Base-by-base conservation (phyloP, 108 stramenopile genomes). In the Fistulifera solaris region DNA sequence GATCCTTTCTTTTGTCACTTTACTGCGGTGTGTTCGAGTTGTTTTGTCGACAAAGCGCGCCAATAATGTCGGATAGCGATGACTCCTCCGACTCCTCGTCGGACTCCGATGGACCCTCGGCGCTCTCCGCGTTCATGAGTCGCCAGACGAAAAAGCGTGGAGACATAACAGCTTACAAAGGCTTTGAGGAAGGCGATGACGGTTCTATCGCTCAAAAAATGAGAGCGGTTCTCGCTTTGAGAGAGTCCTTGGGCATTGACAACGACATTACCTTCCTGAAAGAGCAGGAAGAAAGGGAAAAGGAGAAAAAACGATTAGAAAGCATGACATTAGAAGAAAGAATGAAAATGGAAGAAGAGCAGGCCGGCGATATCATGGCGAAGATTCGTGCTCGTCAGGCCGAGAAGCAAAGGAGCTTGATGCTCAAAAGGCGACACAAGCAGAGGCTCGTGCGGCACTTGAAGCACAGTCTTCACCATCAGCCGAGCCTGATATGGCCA, bases 391-490 rank as follows among this genome's bases (percentile, higher is more conserved):
- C 40, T 19, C 38, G 27, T 12, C 58, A 59, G 17, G 31, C 18
- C 6, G 26, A 48, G 24, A 45, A 58, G 26, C 41, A 26, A 58
- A 58, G 46, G 24, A 45, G 5, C 18, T 39, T 15, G 54, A 16
- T 16, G 31, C 38, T 5, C n/a, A 54, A 51, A 51, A 23, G 24
- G 24, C 50, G 5, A 5, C 50, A 51, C 22, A 17, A 51, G 50
- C 17, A 23, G 27, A 38, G 31, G 38, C 4, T 41, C 27, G 16
- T 26, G 54, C 54, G 40, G 54, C 54, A 16, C 15, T 6, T 4
- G 38, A 25, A 51, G 50, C 50, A 5, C 40, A 22, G 4, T 23
- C 28, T 1, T 67, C 88, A 27, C 80, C 78, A 18, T 85, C 87
- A 7, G 44, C 44, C 44, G 44, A 45, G 44, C 19, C 21, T 3